These are phyloP conservation scores for Neurospora sp. DNA, from an alignment of 495 filamentous ascomycete genomes.

Conservation along the genomic window DNA sequence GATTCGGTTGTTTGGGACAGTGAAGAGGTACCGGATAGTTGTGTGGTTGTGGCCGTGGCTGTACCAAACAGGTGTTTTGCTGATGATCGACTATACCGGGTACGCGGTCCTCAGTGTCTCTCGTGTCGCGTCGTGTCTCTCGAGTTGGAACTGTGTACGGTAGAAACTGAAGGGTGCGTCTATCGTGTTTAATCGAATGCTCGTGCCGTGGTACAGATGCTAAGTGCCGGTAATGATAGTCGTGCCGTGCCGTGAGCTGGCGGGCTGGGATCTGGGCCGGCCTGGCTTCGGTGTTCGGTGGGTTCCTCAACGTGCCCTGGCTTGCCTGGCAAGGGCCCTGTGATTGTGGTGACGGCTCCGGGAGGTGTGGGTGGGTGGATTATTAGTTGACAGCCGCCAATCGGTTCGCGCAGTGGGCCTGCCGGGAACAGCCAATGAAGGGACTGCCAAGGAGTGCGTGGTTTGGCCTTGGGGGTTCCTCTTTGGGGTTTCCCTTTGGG, in stretches of 20 bases:
- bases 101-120: not conserved
- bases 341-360: not conserved
- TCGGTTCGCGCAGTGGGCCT: not conserved
- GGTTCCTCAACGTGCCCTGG: not conserved
- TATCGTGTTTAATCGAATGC: not conserved
- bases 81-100: not conserved
- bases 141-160: not conserved
- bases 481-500: not conserved
- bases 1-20: constrained; percentile 9
- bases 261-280: not conserved
- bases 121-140: not conserved
- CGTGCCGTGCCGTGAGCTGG: not conserved
- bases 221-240: not conserved
- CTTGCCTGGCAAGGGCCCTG: not conserved
- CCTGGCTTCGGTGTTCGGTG: not conserved
- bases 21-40: not conserved
- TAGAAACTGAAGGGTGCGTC: not conserved
- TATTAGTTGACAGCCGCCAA: not conserved
- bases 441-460: not conserved
- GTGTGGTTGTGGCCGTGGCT: not conserved
- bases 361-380: not conserved
- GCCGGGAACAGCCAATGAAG: not conserved
- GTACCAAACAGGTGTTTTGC: not conserved
- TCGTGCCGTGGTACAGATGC: not conserved
- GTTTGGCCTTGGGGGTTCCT: not conserved